Evolutionary conservation across 345 rosid genomes (phyloP).

Genomic region (Odontarrhena argentea): DNA sequence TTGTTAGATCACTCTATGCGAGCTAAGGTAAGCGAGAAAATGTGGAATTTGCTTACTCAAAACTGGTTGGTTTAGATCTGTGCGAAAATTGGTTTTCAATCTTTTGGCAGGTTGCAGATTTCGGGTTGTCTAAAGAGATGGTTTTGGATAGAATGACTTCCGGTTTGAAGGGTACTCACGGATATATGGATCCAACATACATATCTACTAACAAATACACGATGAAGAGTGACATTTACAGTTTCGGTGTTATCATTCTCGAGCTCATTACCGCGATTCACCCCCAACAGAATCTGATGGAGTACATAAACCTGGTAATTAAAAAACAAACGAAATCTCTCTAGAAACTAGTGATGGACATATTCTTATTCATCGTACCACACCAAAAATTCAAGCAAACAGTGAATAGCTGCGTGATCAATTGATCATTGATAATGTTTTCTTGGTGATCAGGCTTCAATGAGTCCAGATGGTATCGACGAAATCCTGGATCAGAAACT

Average conservation of each 20-base stretch:
- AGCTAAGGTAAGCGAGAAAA: slow-evolving; percentile 67
- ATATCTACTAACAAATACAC: slow-evolving; percentile 82
- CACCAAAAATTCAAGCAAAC: not conserved
- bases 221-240: slow-evolving; percentile 82
- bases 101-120: slow-evolving; percentile 79
- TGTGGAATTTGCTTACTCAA: not conserved
- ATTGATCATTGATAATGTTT: slow-evolving; percentile 15
- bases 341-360: too few species aligned
- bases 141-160: slow-evolving; percentile 70
- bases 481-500: slow-evolving; percentile 81
- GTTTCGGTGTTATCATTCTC: slow-evolving; percentile 87
- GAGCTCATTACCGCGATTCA: slow-evolving; percentile 95
- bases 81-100: not conserved
- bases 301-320: slow-evolving; percentile 83
- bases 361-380: not conserved
- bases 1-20: slow-evolving; percentile 81
- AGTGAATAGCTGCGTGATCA: slow-evolving; percentile 1
- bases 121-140: slow-evolving; percentile 92
- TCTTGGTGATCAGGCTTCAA: slow-evolving; percentile 57
- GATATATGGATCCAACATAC: slow-evolving; percentile 86
- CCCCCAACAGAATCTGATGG: slow-evolving; percentile 94
- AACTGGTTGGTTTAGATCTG: slow-evolving; percentile 7
- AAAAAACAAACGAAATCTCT: not conserved
- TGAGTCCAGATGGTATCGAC: slow-evolving; percentile 82
- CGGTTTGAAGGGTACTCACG: slow-evolving; percentile 89